Evolutionary conservation across 2,329 filamentous ascomycete genomes (phyloP).

Genomic region (Didymella arachidicola): DNA sequence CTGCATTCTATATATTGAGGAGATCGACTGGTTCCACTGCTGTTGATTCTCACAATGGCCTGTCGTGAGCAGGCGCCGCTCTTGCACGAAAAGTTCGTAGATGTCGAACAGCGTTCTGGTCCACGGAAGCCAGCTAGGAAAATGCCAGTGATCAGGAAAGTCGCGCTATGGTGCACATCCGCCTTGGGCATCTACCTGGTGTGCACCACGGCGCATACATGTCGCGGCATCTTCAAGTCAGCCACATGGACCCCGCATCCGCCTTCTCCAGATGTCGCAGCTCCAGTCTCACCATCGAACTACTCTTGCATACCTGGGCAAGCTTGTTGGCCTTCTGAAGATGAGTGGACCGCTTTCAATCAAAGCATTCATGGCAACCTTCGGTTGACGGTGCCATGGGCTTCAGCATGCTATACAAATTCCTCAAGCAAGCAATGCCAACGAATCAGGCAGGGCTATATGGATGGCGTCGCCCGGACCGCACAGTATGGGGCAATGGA

Average conservation of each 20-base stretch:
- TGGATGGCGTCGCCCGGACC: constrained; percentile 36
- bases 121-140: neutral
- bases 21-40: neutral
- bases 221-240: constrained; percentile 6
- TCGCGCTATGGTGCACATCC: constrained; percentile 2
- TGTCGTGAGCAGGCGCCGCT: constrained; percentile 23
- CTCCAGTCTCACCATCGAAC: constrained; percentile 23
- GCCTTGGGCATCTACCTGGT: constrained; percentile 17
- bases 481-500: constrained; percentile 46
- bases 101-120: constrained; percentile 3
- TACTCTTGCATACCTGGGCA: constrained; percentile 50
- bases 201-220: constrained; percentile 11
- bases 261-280: neutral
- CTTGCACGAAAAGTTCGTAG: constrained; percentile 25
- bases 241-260: neutral
- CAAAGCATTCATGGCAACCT: constrained; percentile 42
- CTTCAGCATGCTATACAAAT: constrained; percentile 40
- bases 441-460: constrained; percentile 33
- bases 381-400: constrained; percentile 42
- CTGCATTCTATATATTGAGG: neutral
- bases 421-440: constrained; percentile 33
- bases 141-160: neutral
- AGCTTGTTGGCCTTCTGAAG: constrained; percentile 45
- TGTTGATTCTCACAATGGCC: constrained; percentile 17
- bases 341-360: constrained; percentile 45